phyloP scores from a whole-genome alignment of 2,329 filamentous ascomycete genomes.

The Dothiorella sarmentorum region DNA sequence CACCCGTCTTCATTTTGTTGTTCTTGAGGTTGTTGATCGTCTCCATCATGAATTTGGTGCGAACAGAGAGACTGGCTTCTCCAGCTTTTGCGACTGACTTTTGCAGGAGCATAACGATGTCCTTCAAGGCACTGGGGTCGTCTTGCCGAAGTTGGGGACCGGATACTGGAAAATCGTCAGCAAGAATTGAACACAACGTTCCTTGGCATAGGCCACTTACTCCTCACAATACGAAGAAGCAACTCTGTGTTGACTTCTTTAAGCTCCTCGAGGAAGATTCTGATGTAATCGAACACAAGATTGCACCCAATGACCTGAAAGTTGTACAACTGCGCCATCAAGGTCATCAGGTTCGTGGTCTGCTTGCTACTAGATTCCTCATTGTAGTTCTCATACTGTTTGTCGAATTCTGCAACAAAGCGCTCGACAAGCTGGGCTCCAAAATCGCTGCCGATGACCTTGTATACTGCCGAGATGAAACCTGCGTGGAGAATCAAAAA shows the following conservation, averaged over 20 bases:
- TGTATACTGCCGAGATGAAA: conserved; percentile 85
- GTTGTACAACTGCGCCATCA: conserved; percentile 84
- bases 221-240: conserved; percentile 77
- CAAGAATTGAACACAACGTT: neutral
- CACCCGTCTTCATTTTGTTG: conserved; percentile 78
- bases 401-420: conserved; percentile 71
- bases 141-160: conserved; percentile 83
- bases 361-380: conserved; percentile 53
- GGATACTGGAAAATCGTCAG: conserved; percentile 45
- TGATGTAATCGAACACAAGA: conserved; percentile 87
- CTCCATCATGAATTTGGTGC: conserved; percentile 97
- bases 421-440: conserved; percentile 81
- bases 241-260: conserved; percentile 87
- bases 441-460: conserved; percentile 81
- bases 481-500: conserved; percentile 88
- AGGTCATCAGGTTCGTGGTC: conserved; percentile 71
- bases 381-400: conserved; percentile 53
- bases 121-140: conserved; percentile 81
- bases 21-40: conserved; percentile 93
- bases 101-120: conserved; percentile 78
- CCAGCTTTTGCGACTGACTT: conserved; percentile 66
- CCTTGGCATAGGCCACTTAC: conserved; percentile 32
- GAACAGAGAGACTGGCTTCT: conserved; percentile 70
- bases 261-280: conserved; percentile 68
- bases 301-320: conserved; percentile 82